A percentile compares a stretch with the other conserved stretches of the same genome.
Conservation (phyloP, 73 alveolate species). For the Urostyla sp. region DNA sequence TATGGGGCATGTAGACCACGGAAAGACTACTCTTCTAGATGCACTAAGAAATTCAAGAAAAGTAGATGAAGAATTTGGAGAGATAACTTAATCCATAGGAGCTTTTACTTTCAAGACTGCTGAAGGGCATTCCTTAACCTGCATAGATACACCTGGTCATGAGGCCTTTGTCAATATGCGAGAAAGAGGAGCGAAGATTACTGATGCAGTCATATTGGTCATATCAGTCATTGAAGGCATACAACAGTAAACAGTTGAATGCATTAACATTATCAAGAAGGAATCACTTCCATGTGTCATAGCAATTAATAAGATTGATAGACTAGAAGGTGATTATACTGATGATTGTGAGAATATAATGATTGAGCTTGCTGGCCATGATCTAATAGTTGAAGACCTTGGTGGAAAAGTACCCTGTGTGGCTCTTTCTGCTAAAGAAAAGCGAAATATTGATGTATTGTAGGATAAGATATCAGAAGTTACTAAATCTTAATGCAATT, state of each 20-base stretch:
- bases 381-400: slow-evolving; percentile 71
- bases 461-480: slow-evolving; percentile 71
- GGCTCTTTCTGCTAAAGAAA: slow-evolving; percentile 79
- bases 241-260: slow-evolving; percentile 92
- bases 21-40: slow-evolving; percentile 95
- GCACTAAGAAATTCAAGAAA: slow-evolving; percentile 79
- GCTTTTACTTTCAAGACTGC: slow-evolving; percentile 87
- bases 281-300: slow-evolving; percentile 86
- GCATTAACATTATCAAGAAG: slow-evolving; percentile 76
- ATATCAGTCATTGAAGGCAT: slow-evolving; percentile 95
- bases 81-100: slow-evolving; percentile 92
- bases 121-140: slow-evolving; percentile 79
- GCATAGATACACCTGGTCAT: slow-evolving; percentile 98
- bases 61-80: slow-evolving; percentile 94
- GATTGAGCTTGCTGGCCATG: slow-evolving; percentile 67
- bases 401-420: slow-evolving; percentile 87
- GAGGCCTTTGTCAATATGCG: slow-evolving; percentile 93
- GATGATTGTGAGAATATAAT: slow-evolving; percentile 76
- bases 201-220: slow-evolving; percentile 92
- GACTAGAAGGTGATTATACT: slow-evolving; percentile 78
- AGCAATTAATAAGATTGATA: slow-evolving; percentile 92
- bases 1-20: slow-evolving; percentile 99
- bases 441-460: slow-evolving; percentile 71
- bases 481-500: slow-evolving; percentile 70
- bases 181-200: slow-evolving; percentile 93